Evolutionary conservation across 331 rosid genomes (phyloP).

Genomic region (Dryas integrifolia): DNA sequence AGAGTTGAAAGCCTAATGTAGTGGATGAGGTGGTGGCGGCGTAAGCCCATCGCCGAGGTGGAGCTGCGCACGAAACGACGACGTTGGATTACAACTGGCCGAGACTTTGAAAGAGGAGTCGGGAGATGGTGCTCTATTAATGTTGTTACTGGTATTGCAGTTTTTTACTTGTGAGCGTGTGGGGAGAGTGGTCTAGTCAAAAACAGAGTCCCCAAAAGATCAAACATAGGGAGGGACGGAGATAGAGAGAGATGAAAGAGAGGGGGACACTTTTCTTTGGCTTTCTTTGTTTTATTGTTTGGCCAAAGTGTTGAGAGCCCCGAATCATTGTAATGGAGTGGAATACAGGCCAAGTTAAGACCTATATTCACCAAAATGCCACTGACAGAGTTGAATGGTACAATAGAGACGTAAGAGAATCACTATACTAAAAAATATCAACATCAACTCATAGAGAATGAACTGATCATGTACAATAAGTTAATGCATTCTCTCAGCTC

Average conservation of each 20-base stretch:
- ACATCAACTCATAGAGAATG: too few relatives aligned
- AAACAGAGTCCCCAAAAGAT: slow-evolving; percentile 26
- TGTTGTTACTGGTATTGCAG: slow-evolving; percentile 26
- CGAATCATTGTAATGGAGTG: slow-evolving; percentile 39
- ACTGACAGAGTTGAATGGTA: background rate
- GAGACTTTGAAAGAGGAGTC: background rate
- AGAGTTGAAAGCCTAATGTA: slow-evolving; percentile 28
- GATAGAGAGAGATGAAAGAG: background rate
- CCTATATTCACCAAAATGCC: slow-evolving; percentile 22
- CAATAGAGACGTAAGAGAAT: too few relatives aligned
- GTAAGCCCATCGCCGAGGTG: slow-evolving; percentile 52
- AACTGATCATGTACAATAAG: too few relatives aligned
- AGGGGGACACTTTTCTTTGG: background rate
- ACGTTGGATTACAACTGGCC: slow-evolving; percentile 2
- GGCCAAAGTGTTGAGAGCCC: slow-evolving; percentile 18
- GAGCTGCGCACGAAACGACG: slow-evolving; percentile 29
- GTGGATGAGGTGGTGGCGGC: slow-evolving; percentile 19
- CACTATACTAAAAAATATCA: too few relatives aligned
- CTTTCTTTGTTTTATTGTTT: slow-evolving; percentile 33
- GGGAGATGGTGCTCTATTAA: background rate
- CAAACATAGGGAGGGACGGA: background rate
- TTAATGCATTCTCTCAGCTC: too few relatives aligned
- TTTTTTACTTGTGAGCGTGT: slow-evolving; percentile 29
- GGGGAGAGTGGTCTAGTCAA: slow-evolving; percentile 44
- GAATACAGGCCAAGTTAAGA: background rate